A percentile compares a stretch with the other conserved stretches of the same genome.
These are phyloP conservation scores for Ceratobasidium sp. DNA, from an alignment of 1,284 basidiomycete species.

Conservation along the genomic window DNA sequence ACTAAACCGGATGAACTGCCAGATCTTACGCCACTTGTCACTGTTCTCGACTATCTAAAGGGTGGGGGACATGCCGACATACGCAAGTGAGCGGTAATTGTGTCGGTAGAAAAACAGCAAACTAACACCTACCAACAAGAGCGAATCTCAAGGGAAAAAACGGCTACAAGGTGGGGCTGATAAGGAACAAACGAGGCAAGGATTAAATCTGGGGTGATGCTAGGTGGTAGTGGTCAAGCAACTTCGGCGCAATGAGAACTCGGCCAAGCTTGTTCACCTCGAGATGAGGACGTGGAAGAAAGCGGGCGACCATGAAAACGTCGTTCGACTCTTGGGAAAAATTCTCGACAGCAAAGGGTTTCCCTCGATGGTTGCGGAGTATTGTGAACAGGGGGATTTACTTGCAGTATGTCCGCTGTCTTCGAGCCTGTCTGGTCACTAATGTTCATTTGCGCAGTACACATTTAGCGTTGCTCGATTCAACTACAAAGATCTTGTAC, in stretches of 20 bases:
- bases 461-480: conserved; percentile 13
- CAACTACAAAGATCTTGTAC: conserved; percentile 20
- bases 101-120: no score
- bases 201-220: background rate
- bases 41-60: conserved; percentile 1
- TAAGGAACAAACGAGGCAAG: background rate
- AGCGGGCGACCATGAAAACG: background rate
- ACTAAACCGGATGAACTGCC: background rate
- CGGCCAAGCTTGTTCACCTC: background rate
- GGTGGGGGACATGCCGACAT: conserved; percentile 21
- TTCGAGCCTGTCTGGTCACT: background rate
- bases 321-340: conserved; percentile 11
- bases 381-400: conserved; percentile 12
- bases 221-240: conserved; percentile 14
- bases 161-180: background rate
- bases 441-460: background rate
- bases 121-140: background rate
- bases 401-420: conserved; percentile 6
- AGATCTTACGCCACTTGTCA: background rate
- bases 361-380: conserved; percentile 17
- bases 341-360: background rate
- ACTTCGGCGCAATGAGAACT: background rate
- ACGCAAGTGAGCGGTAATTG: background rate
- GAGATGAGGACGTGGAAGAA: conserved; percentile 20
- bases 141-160: background rate